phyloP scores from a whole-genome alignment of 352 stramenopile genomes.

The Thalassiosira livingstoniorum region DNA sequence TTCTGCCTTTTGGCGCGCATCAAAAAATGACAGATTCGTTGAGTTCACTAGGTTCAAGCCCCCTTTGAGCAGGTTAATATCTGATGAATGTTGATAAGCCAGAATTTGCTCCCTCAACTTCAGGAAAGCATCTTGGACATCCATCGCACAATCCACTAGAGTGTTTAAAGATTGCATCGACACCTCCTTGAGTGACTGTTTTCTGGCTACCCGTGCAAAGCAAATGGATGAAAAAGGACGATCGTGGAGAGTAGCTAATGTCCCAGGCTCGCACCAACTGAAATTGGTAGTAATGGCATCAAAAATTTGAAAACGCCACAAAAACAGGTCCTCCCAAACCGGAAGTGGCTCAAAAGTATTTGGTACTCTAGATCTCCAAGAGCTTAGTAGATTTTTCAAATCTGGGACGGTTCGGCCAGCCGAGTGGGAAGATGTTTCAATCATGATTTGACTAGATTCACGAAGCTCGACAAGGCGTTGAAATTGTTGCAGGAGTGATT shows the following conservation, averaged over 20 bases:
- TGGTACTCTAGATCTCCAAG: constrained; percentile 82
- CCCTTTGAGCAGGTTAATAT: constrained; percentile 66
- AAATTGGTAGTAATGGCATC: constrained; percentile 83
- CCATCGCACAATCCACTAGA: constrained; percentile 79
- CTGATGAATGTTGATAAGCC: constrained; percentile 63
- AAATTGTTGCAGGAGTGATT: constrained; percentile 80
- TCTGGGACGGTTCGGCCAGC: constrained; percentile 79
- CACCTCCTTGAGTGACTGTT: constrained; percentile 77
- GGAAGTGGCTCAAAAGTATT: constrained; percentile 82
- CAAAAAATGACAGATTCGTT: constrained; percentile 88
- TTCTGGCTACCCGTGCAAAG: constrained; percentile 80
- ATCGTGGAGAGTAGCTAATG: constrained; percentile 84
- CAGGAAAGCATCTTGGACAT: constrained; percentile 85
- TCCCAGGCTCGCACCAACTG: constrained; percentile 80
- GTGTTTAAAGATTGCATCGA: constrained; percentile 61
- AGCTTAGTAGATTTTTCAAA: constrained; percentile 82
- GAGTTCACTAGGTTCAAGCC: constrained; percentile 87
- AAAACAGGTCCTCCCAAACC: constrained; percentile 83
- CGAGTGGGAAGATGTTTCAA: constrained; percentile 81
- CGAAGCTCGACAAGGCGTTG: constrained; percentile 84
- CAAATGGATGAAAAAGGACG: constrained; percentile 80
- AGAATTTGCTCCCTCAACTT: constrained; percentile 86
- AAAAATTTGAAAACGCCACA: constrained; percentile 85
- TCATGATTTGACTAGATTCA: constrained; percentile 85
- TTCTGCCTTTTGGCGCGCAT: constrained; percentile 83